These are phyloP conservation scores for Dioscorea alata DNA, from an alignment of 106 monocot genomes.

Conservation along the genomic window DNA sequence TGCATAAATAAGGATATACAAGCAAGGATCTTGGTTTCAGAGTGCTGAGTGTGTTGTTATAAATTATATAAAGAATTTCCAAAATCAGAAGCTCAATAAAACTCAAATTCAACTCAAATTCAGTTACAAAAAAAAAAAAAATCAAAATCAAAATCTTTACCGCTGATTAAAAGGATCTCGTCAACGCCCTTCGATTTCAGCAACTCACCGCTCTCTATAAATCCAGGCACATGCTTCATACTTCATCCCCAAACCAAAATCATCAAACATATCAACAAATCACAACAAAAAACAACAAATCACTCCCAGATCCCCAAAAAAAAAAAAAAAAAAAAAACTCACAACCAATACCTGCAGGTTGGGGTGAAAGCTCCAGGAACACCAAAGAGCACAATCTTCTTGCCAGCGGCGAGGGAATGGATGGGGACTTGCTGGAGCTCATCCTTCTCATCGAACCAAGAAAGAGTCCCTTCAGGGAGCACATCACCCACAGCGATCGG, in stretches of 20 bases:
- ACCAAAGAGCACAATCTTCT: constrained; percentile 91
- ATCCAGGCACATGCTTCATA: constrained; percentile 89
- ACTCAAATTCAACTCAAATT: not conserved
- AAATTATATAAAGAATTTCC: too few relatives aligned
- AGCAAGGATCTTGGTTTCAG: too few relatives aligned
- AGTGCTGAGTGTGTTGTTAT: too few relatives aligned
- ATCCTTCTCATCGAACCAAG: constrained; percentile 79
- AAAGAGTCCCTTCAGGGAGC: constrained; percentile 70
- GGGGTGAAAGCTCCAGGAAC: constrained; percentile 98
- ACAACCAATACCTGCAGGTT: constrained; percentile 70
- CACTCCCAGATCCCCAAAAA: not conserved
- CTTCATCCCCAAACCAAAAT: constrained; percentile 19
- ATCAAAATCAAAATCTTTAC: constrained; percentile 25
- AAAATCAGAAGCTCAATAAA: too few relatives aligned
- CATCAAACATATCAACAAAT: not conserved
- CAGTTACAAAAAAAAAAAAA: not conserved
- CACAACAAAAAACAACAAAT: not conserved
- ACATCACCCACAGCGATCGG: constrained; percentile 75
- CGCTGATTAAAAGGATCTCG: constrained; percentile 83
- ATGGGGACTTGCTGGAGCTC: constrained; percentile 62
- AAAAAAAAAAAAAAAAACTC: too few relatives aligned
- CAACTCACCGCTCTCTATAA: constrained; percentile 61
- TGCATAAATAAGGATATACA: too few relatives aligned
- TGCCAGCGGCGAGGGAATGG: constrained; percentile 78
- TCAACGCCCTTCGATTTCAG: constrained; percentile 89